Evolutionary conservation across 1,139 yeast species (phyloP).

Genomic region (Scheffersomyces lignicola): DNA sequence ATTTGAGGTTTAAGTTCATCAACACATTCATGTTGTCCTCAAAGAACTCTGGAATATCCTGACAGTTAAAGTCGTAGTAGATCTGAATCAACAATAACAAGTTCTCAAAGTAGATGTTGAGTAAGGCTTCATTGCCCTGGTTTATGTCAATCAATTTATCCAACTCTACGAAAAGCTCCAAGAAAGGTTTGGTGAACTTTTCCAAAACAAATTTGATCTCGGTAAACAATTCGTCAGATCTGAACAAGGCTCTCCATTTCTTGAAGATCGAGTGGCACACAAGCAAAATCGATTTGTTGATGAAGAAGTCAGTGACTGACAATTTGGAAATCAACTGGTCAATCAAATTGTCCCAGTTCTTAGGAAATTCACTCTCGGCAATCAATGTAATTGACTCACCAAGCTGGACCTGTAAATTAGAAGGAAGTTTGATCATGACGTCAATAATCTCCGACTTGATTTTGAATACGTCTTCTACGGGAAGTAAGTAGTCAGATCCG

Average conservation of each 20-base stretch:
- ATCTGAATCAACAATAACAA: slow-evolving; percentile 72
- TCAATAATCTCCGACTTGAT: slow-evolving; percentile 78
- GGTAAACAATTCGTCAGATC: slow-evolving; percentile 84
- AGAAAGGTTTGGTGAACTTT: slow-evolving; percentile 81
- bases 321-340: slow-evolving; percentile 73
- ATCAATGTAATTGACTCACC: slow-evolving; percentile 92
- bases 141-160: slow-evolving; percentile 62
- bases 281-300: slow-evolving; percentile 80
- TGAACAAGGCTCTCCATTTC: slow-evolving; percentile 93
- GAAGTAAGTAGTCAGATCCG: slow-evolving; percentile 65
- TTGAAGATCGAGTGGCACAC: slow-evolving; percentile 96
- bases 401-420: slow-evolving; percentile 76
- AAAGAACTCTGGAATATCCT: slow-evolving; percentile 96
- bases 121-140: slow-evolving; percentile 38
- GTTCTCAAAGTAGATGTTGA: slow-evolving; percentile 65
- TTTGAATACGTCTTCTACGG: slow-evolving; percentile 59
- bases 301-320: slow-evolving; percentile 61
- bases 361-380: slow-evolving; percentile 96
- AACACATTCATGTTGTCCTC: slow-evolving; percentile 84
- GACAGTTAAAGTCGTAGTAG: slow-evolving; percentile 92
- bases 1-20: slow-evolving; percentile 81
- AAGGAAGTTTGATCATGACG: slow-evolving; percentile 80
- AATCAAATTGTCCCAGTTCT: slow-evolving; percentile 77
- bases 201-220: slow-evolving; percentile 88
- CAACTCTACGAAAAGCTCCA: slow-evolving; percentile 62